phyloP scores from a whole-genome alignment of 805 yeast species.

The Pichia eremophila region DNA sequence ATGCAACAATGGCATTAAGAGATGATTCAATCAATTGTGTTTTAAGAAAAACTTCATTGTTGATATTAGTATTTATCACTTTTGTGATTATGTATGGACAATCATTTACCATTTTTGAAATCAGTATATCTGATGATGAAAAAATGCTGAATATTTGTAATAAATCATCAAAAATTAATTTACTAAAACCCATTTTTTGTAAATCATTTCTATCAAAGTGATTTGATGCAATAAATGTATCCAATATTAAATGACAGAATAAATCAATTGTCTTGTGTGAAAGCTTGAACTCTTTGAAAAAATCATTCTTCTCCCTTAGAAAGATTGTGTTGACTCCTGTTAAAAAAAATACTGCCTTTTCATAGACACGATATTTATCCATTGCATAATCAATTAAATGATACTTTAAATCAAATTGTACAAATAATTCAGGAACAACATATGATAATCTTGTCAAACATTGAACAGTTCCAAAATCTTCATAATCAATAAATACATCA shows the following conservation, averaged over 20 bases:
- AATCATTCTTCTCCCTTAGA: slow-evolving; percentile 9
- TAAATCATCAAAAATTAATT: slow-evolving; percentile 8
- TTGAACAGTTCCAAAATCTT: slow-evolving; percentile 4
- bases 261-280: neutral
- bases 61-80: neutral
- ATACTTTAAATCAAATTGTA: slow-evolving; percentile 15
- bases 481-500: neutral
- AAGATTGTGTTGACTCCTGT: slow-evolving; percentile 20
- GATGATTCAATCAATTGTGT: neutral
- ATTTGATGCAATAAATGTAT: neutral
- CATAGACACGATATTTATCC: slow-evolving; percentile 6
- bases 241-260: neutral
- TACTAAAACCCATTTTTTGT: slow-evolving; percentile 4
- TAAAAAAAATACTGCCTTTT: slow-evolving; percentile 17
- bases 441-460: slow-evolving; percentile 3
- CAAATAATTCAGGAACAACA: slow-evolving; percentile 14
- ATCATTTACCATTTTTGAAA: slow-evolving; percentile 14
- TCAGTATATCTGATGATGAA: slow-evolving; percentile 16
- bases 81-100: slow-evolving; percentile 13
- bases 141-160: slow-evolving; percentile 13
- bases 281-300: slow-evolving; percentile 10
- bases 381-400: slow-evolving; percentile 16
- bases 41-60: neutral
- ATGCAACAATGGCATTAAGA: neutral
- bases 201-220: neutral